These are phyloP conservation scores for Globisporangium barbulae DNA, from an alignment of 352 stramenopile genomes.

Conservation along the genomic window DNA sequence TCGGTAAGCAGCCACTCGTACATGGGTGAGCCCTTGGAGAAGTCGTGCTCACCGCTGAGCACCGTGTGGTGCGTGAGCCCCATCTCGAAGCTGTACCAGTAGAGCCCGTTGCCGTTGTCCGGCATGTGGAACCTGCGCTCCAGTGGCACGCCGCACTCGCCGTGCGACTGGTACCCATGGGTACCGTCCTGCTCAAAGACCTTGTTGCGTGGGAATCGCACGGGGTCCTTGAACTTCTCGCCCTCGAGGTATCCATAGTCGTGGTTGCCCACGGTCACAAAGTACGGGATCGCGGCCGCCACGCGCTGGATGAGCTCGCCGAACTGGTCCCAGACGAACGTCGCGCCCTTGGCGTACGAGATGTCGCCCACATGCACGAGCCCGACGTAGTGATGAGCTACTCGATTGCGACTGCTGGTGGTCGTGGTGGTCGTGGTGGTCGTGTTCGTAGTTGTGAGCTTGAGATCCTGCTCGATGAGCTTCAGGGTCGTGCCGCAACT, in stretches of 20 bases:
- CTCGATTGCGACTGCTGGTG: not conserved
- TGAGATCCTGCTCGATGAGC: conserved; percentile 15
- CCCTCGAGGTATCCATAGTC: conserved; percentile 45
- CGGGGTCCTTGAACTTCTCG: conserved; percentile 20
- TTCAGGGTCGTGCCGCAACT: conserved; percentile 20
- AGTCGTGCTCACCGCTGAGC: conserved; percentile 53
- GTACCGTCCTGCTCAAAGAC: conserved; percentile 32
- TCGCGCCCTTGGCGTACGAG: conserved; percentile 63
- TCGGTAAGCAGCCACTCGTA: conserved; percentile 53
- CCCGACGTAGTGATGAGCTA: conserved; percentile 39
- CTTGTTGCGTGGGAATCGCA: conserved; percentile 27
- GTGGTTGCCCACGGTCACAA: conserved; percentile 60
- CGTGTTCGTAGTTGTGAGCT: not conserved
- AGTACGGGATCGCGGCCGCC: conserved; percentile 66
- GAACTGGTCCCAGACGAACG: conserved; percentile 85
- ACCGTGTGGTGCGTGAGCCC: conserved; percentile 47
- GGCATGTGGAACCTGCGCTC: conserved; percentile 77
- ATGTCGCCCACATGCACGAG: conserved; percentile 85
- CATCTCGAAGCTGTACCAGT: conserved; percentile 56
- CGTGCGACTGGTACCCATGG: conserved; percentile 47
- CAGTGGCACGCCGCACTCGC: conserved; percentile 84
- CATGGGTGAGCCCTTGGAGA: conserved; percentile 35
- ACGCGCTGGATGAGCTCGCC: conserved; percentile 76
- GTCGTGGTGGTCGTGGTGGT: not conserved
- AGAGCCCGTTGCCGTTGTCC: conserved; percentile 44